Conservation (phyloP, 2,329 filamentous ascomycete genomes). For the Lasiodiplodia gonubiensis region DNA sequence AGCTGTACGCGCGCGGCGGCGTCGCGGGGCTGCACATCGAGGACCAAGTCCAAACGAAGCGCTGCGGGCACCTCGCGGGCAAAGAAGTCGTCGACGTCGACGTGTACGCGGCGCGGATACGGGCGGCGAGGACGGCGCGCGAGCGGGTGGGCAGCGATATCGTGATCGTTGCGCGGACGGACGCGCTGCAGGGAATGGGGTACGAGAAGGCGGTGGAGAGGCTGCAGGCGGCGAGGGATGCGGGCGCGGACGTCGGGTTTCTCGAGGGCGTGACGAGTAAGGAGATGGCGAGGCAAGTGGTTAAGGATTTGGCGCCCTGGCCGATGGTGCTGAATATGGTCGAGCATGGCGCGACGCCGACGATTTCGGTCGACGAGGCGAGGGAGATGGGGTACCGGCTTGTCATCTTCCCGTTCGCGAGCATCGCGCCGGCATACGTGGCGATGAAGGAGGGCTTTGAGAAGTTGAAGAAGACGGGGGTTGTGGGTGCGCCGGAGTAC, state of each 20-base stretch:
- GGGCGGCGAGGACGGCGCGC: slow-evolving; percentile 42
- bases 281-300: slow-evolving; percentile 45
- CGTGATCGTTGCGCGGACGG: slow-evolving; percentile 53
- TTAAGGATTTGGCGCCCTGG: slow-evolving; percentile 46
- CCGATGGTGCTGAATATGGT: slow-evolving; percentile 54
- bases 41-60: slow-evolving; percentile 47
- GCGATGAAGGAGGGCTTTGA: slow-evolving; percentile 50
- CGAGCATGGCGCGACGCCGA: slow-evolving; percentile 58
- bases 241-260: slow-evolving; percentile 51
- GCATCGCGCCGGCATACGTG: slow-evolving; percentile 55
- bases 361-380: slow-evolving; percentile 59
- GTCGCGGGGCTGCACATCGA: slow-evolving; percentile 44
- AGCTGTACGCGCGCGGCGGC: slow-evolving; percentile 38
- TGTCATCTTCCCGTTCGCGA: slow-evolving; percentile 62
- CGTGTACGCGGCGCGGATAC: slow-evolving; percentile 40
- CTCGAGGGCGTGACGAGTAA: slow-evolving; percentile 49
- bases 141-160: slow-evolving; percentile 47
- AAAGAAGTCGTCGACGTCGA: slow-evolving; percentile 44
- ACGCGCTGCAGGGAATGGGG: slow-evolving; percentile 43
- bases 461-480: slow-evolving; percentile 49
- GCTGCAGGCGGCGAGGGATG: slow-evolving; percentile 47
- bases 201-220: slow-evolving; percentile 49
- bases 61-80: slow-evolving; percentile 48
- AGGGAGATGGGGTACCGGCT: slow-evolving; percentile 63
- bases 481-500: slow-evolving; percentile 48